Conservation (phyloP, 345 rosid genomes). For the Geranium brycei region DNA sequence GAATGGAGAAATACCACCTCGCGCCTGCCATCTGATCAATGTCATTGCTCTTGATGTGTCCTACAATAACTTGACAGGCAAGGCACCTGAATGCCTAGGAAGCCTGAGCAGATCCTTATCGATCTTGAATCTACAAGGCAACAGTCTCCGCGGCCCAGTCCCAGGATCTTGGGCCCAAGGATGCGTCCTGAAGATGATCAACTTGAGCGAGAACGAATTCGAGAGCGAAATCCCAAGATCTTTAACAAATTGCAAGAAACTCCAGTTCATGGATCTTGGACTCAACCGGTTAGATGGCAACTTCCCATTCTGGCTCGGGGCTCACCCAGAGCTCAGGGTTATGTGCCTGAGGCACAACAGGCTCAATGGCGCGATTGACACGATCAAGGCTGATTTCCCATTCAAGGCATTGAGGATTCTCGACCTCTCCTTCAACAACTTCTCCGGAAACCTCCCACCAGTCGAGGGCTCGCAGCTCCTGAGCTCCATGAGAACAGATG, state of each 20-base stretch:
- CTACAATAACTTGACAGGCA: conserved; percentile 8
- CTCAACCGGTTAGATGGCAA: neutral
- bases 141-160: conserved; percentile 13
- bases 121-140: conserved; percentile 2
- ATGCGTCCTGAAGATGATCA: conserved; percentile 5
- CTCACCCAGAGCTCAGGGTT: conserved; percentile 5
- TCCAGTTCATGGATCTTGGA: conserved; percentile 2
- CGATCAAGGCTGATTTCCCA: accelerated
- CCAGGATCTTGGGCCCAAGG: conserved; percentile 2
- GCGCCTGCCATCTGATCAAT: conserved; percentile 8
- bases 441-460: conserved; percentile 1
- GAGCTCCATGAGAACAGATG: conserved; percentile 6
- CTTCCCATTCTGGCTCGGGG: conserved; percentile 7
- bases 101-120: neutral
- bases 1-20: conserved; percentile 4
- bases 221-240: conserved; percentile 11
- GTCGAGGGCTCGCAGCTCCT: neutral
- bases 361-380: conserved; percentile 2
- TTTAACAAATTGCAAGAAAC: neutral
- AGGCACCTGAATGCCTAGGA: conserved; percentile 21
- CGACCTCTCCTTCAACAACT: neutral
- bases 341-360: conserved; percentile 7
- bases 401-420: conserved; percentile 5
- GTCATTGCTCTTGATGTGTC: conserved; percentile 8
- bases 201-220: conserved; percentile 8